Percentiles rank a stretch among this genome's conserved stretches.
Conservation (phyloP, 2,329 filamentous ascomycete species). For the Passalora sequoiae region DNA sequence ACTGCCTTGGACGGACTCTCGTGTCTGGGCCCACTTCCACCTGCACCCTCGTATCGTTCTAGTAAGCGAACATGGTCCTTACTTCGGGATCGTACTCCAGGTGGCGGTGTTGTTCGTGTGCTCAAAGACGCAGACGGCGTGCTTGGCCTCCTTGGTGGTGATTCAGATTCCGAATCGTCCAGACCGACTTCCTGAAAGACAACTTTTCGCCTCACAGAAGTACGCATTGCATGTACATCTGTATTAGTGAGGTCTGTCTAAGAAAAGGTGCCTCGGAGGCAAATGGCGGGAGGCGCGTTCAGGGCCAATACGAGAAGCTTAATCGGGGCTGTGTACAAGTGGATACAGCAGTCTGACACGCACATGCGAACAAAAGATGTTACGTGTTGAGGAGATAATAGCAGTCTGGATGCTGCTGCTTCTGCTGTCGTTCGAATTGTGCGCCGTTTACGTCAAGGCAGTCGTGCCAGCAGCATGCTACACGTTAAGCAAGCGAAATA, state of each 20-base stretch:
- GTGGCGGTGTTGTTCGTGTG: slow-evolving; percentile 10
- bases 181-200: slow-evolving; percentile 8
- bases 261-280: not conserved
- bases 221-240: slow-evolving; percentile 4
- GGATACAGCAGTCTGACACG: not conserved
- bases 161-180: slow-evolving; percentile 5
- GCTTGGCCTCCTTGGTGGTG: not conserved
- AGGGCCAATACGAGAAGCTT: slow-evolving; percentile 5
- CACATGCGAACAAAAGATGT: too few species aligned
- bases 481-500: too few species aligned
- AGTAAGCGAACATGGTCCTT: slow-evolving; percentile 27
- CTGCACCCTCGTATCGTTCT: slow-evolving; percentile 21
- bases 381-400: too few species aligned
- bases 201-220: slow-evolving; percentile 4
- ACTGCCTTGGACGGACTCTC: not conserved
- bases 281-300: not conserved
- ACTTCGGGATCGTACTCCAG: slow-evolving; percentile 27
- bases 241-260: slow-evolving; percentile 1
- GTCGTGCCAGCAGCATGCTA: too few species aligned
- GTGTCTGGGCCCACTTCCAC: slow-evolving; percentile 11
- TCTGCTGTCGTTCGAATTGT: too few species aligned
- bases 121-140: slow-evolving; percentile 3
- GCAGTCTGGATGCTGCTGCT: too few species aligned
- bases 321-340: not conserved
- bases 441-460: too few species aligned